Evolutionary conservation across 164 flowering plant genomes (phyloP), one percentile per base, ranked within the genome.

Genomic region (Tetracentron sinense): DNA sequence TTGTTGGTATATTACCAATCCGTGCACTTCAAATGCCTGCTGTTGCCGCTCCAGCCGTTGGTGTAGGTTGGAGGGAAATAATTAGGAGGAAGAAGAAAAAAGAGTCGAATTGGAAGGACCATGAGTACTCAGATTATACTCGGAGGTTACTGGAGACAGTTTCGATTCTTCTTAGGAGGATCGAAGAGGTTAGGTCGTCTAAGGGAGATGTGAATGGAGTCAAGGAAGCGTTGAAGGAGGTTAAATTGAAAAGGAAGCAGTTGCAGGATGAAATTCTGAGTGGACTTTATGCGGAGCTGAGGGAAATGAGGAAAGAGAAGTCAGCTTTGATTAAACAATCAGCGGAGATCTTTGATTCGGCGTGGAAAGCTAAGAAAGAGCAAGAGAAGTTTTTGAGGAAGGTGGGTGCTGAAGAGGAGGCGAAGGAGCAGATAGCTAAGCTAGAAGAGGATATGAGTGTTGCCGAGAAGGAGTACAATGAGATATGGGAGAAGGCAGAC

Each of bases 51-150:
- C 67, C 78, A 44, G 48, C 66, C 4, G 66, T 66, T 42, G 65
- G 47, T 17, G 33, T 51, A 19, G 12, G 21, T 7, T 15, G 59
- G 5, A 70, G 57, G 22, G 77, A 63, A 38, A 72, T 47, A 38
- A 47, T 35, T 29, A 48, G 57, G 61, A 67, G 63, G 6, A 63
- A 60, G 61, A 65, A 68, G 48, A 61, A 22, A 48, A 61, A 61
- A 17, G 67, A 61, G 53, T 53, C 48, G 12, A 62, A 46, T 28
- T 35, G 27, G 25, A 68, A 68, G 56, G 81, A 69, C 10, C 90
- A 90, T 51, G 80, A 82, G 70, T 87, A 76, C 50, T 75, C 90
- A 12, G 63, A 54, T 11, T 79, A 51, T 62, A 93, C 97, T 5
- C 50, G 66, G 74, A 77, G 74, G 23, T 74, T 93, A 66, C 68